These are phyloP conservation scores for Colletotrichum sp. DNA, from an alignment of 2,329 filamentous ascomycete species.

Conservation along the genomic window DNA sequence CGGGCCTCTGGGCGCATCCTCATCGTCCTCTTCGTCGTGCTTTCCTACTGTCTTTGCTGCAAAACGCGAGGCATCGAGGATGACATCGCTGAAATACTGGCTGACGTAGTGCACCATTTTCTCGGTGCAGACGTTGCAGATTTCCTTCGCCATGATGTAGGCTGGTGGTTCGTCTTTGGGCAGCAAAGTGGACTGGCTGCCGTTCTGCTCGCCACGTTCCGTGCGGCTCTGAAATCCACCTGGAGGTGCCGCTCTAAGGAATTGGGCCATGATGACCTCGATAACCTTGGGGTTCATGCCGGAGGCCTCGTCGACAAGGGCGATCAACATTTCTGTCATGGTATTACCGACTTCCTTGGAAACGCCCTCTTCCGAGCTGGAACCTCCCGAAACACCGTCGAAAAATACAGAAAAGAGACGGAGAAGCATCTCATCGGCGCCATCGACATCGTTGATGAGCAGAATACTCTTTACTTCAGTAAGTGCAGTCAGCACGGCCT, in stretches of 20 bases:
- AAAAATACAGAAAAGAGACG: conserved; percentile 89
- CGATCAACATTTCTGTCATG: conserved; percentile 84
- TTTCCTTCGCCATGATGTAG: conserved; percentile 94
- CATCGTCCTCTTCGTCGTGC: conserved; percentile 67
- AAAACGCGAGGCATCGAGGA: conserved; percentile 80
- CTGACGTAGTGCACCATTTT: conserved; percentile 95
- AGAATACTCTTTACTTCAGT: conserved; percentile 95
- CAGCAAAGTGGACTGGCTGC: conserved; percentile 82
- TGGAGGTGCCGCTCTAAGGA: conserved; percentile 82
- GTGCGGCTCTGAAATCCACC: conserved; percentile 57
- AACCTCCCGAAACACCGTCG: conserved; percentile 83
- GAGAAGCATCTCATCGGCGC: conserved; percentile 77
- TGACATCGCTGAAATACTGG: conserved; percentile 96
- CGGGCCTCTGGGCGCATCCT: conserved; percentile 63
- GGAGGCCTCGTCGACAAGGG: conserved; percentile 83
- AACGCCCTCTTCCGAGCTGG: conserved; percentile 80
- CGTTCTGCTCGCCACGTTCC: conserved; percentile 62
- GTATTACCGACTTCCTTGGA: conserved; percentile 94
- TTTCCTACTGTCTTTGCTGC: conserved; percentile 59
- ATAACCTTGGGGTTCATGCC: conserved; percentile 81
- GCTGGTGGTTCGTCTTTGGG: conserved; percentile 88
- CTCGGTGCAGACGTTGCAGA: conserved; percentile 87
- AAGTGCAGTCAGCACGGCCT: conserved; percentile 87
- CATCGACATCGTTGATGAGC: conserved; percentile 85
- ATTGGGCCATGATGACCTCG: conserved; percentile 94